These are phyloP conservation scores for Bacidia rubella DNA, from an alignment of 495 filamentous ascomycete genomes.

Conservation along the genomic window DNA sequence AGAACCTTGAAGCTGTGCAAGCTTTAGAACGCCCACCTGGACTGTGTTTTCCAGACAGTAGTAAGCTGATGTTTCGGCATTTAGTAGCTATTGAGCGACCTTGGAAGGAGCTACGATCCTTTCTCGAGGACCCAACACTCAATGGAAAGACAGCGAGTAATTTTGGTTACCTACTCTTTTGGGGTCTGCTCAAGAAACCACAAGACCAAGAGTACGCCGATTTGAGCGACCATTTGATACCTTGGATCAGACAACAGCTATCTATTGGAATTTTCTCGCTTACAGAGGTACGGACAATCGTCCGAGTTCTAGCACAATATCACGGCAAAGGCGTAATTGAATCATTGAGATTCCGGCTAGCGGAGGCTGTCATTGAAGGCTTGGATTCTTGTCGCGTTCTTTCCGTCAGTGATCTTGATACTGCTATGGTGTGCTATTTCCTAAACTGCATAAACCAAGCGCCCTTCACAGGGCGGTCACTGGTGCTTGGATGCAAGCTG, in stretches of 20 bases:
- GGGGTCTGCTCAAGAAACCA: constrained; percentile 12
- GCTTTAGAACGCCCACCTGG: neutral
- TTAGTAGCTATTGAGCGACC: constrained; percentile 18
- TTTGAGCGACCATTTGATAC: constrained; percentile 20
- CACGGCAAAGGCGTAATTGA: neutral
- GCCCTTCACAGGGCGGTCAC: neutral
- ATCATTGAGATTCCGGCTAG: neutral
- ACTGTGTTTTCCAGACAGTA: neutral
- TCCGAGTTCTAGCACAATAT: constrained; percentile 20
- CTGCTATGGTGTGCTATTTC: neutral
- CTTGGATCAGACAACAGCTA: constrained; percentile 24
- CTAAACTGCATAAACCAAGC: neutral
- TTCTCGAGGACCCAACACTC: constrained; percentile 31
- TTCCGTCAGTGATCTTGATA: neutral
- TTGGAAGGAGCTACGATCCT: constrained; percentile 23
- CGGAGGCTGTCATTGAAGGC: neutral
- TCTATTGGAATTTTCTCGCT: constrained; percentile 28
- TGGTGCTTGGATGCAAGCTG: neutral
- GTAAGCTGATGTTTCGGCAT: constrained; percentile 25
- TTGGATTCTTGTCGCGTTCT: constrained; percentile 2
- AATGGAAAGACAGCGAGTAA: constrained; percentile 31
- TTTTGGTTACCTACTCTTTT: constrained; percentile 19
- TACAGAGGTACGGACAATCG: constrained; percentile 25
- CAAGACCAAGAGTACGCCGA: constrained; percentile 6
- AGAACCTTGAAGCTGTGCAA: constrained; percentile 1